Percentiles rank a stretch among this genome's conserved stretches.
phyloP scores from a whole-genome alignment of 306 rosid species.

The Ormosia semicastrata region DNA sequence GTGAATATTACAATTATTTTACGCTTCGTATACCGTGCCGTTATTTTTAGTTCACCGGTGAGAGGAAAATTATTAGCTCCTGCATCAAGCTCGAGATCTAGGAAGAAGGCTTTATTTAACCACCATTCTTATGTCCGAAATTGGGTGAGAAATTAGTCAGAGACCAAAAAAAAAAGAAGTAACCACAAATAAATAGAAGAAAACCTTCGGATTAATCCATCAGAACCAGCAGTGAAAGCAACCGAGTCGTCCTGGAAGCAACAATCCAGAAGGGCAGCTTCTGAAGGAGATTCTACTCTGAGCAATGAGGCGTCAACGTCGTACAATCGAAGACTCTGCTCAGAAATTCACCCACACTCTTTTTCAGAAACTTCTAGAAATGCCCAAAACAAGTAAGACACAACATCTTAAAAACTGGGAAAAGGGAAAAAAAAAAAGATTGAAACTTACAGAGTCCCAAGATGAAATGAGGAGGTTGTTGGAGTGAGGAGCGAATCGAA shows the following conservation, averaged over 20 bases:
- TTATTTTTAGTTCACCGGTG: no score
- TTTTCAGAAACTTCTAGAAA: not conserved
- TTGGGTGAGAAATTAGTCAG: no score
- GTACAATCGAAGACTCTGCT: slow-evolving; percentile 68
- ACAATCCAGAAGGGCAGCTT: slow-evolving; percentile 72
- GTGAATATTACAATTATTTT: no score
- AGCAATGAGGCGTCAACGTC: slow-evolving; percentile 54
- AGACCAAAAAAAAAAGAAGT: no score
- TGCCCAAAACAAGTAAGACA: not conserved
- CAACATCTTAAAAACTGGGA: no score
- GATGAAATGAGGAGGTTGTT: slow-evolving; percentile 77
- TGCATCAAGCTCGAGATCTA: no score
- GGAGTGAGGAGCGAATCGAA: slow-evolving; percentile 58
- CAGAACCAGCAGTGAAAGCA: slow-evolving; percentile 64
- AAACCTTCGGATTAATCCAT: slow-evolving; percentile 72
- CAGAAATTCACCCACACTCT: not conserved
- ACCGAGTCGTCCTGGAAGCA: slow-evolving; percentile 60
- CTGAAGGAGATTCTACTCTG: slow-evolving; percentile 50
- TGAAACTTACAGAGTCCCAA: slow-evolving; percentile 71
- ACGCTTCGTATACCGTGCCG: no score
- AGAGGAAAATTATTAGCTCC: no score
- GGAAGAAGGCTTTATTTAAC: no score
- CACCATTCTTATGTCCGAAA: no score
- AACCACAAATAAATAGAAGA: not conserved
- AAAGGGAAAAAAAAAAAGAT: not conserved